Conservation (phyloP, 2,329 filamentous ascomycete genomes). For the Trichoderma koningii region DNA sequence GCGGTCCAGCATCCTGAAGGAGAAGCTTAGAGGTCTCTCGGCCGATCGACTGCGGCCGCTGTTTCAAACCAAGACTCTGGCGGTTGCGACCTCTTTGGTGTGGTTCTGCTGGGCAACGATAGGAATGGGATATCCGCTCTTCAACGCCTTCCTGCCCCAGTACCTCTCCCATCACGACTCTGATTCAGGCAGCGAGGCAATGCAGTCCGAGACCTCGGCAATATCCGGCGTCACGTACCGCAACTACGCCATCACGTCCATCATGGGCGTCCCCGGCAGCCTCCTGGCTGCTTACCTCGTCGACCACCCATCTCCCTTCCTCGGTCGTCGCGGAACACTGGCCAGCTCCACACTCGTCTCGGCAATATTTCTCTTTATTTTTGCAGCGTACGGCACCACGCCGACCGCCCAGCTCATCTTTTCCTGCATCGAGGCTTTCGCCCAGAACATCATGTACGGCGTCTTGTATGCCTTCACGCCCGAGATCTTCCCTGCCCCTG, state of each 20-base stretch:
- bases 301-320: conserved; percentile 60
- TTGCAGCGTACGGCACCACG: conserved; percentile 60
- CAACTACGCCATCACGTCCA: conserved; percentile 79
- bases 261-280: conserved; percentile 75
- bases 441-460: conserved; percentile 77
- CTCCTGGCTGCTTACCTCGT: conserved; percentile 74
- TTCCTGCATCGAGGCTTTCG: conserved; percentile 68
- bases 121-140: conserved; percentile 84
- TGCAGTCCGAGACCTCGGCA: conserved; percentile 39
- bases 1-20: conserved; percentile 50
- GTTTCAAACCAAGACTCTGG: conserved; percentile 57
- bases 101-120: conserved; percentile 84
- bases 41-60: conserved; percentile 67
- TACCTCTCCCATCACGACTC: conserved; percentile 63
- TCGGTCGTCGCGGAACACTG: conserved; percentile 73
- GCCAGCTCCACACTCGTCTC: conserved; percentile 67
- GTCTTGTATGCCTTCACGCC: conserved; percentile 77
- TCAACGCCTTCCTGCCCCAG: conserved; percentile 88
- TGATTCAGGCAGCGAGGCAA: conserved; percentile 31
- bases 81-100: conserved; percentile 56
- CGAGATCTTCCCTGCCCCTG: conserved; percentile 73
- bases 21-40: conserved; percentile 67
- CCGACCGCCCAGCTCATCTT: conserved; percentile 63
- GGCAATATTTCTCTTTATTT: conserved; percentile 69
- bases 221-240: conserved; percentile 64